A percentile compares a stretch with the other conserved stretches of the same genome.
These are phyloP conservation scores for Yarrowia galli DNA, from an alignment of 1,139 yeast genomes.

Conservation along the genomic window DNA sequence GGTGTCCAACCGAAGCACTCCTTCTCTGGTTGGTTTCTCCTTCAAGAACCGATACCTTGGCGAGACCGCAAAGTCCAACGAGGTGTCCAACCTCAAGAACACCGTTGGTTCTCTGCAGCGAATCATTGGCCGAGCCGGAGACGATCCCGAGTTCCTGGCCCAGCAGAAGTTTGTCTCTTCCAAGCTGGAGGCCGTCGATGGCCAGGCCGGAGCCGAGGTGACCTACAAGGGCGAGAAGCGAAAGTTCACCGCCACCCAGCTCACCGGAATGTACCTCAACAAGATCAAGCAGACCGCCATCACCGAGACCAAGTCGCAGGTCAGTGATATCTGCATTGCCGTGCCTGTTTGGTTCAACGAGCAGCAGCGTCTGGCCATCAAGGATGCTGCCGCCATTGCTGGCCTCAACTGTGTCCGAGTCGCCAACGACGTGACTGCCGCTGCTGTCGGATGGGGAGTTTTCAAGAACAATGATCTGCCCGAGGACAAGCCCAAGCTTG, in stretches of 20 bases:
- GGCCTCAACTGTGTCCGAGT: conserved; percentile 98
- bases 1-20: conserved; percentile 97
- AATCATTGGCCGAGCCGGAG: conserved; percentile 76
- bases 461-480: conserved; percentile 90
- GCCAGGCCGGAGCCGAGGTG: conserved; percentile 84
- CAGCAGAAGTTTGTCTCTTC: conserved; percentile 77
- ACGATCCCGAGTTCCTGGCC: conserved; percentile 77
- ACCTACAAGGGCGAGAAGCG: conserved; percentile 80
- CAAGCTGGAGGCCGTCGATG: conserved; percentile 72
- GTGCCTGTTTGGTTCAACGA: conserved; percentile 99
- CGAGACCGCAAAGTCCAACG: conserved; percentile 94
- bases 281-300: conserved; percentile 83
- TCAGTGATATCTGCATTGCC: conserved; percentile 88
- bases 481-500: conserved; percentile 87
- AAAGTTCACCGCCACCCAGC: conserved; percentile 85
- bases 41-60: conserved; percentile 88
- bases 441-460: conserved; percentile 99
- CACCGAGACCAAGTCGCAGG: conserved; percentile 74
- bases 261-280: conserved; percentile 93
- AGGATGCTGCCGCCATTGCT: conserved; percentile 95
- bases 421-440: conserved; percentile 96
- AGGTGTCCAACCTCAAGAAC: conserved; percentile 93
- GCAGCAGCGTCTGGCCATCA: conserved; percentile 93
- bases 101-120: conserved; percentile 95
- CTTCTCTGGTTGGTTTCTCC: conserved; percentile 94